Base-by-base conservation (phyloP, 1,284 basidiomycete genomes). In the Ustilago shanxiensis region DNA sequence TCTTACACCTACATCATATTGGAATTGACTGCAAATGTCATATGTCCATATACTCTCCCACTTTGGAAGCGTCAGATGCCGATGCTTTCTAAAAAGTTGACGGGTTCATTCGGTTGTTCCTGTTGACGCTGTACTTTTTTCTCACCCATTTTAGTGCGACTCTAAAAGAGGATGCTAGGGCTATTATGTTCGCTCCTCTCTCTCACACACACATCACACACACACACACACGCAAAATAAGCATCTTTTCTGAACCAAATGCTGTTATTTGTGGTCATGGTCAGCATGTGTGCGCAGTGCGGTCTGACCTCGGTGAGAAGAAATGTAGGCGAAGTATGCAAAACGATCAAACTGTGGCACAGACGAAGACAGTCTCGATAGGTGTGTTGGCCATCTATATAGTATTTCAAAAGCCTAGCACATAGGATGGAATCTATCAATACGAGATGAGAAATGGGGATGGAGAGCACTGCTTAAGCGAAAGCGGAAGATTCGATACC, bases 401-500 rank as follows among this genome's bases (percentile, higher is more conserved):
- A 8, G 28, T 44, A 52, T 55, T 33, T 7, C 29, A 52, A 20
- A 13, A 24, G 51, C 50, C n/a, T n/a, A n/a, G n/a, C n/a, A n/a
- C n/a, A n/a, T n/a, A 44, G 33, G 33, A 52, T 44, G 20, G 31
- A 3, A 28, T 63, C 47, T 56, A 56, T 56, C n/a, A 44, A 44
- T 44, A n/a, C 41, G 20, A 14, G 14, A 26, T 2, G 7, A 18
- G 31, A 16, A 37, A 7, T 11, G 14, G 8, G 14, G 35, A 14
- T 37, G 35, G 6, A 11, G 3, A 10, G 9, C 3, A 14, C 1
- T 26, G 24, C 22, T 60, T 66, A 83, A 18, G 78, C 81, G 54
- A 85, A 85, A 49, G 82, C 84, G 9, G 73, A 81, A 39, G 65
- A 60, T 35, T 69, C 71, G 29, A 83, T 77, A 44, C 80, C 72